Evolutionary conservation across 148 eudicot genomes (phyloP).

Genomic region (Silene latifolia): DNA sequence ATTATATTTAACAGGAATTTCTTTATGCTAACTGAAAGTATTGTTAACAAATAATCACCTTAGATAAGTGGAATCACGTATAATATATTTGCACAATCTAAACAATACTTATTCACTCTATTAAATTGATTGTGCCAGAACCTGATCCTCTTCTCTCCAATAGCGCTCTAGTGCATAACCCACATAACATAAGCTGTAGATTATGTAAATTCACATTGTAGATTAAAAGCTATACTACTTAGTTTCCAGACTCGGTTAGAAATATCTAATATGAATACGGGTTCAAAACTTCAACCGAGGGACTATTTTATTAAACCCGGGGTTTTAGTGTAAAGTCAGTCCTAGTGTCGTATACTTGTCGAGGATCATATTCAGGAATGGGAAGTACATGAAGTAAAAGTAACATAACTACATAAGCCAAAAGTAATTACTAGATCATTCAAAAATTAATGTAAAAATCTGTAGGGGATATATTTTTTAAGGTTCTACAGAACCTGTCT

Average conservation of each 20-base stretch:
- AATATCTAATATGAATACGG: neutral
- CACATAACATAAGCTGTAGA: conserved; percentile 4
- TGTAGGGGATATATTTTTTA: conserved; percentile 1
- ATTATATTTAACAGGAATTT: neutral
- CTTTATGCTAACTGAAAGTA: conserved; percentile 5
- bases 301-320: neutral
- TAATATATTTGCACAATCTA: conserved; percentile 5
- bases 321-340: neutral
- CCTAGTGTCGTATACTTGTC: neutral
- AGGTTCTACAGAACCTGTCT: conserved; percentile 6
- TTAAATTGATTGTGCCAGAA: conserved; percentile 7
- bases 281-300: neutral
- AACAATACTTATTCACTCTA: neutral
- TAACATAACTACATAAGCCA: too few species aligned
- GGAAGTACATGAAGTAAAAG: too few species aligned
- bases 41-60: conserved; percentile 4
- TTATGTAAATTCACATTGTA: neutral
- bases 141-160: conserved; percentile 2
- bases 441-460: neutral
- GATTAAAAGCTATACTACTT: neutral
- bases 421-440: neutral
- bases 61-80: conserved; percentile 25
- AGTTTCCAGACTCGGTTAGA: neutral
- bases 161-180: conserved; percentile 4
- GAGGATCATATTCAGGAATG: too few species aligned